Evolutionary conservation across 495 filamentous ascomycete species (phyloP), one percentile per base, ranked within the genome.

Genomic region (Aspergillus diversus): DNA sequence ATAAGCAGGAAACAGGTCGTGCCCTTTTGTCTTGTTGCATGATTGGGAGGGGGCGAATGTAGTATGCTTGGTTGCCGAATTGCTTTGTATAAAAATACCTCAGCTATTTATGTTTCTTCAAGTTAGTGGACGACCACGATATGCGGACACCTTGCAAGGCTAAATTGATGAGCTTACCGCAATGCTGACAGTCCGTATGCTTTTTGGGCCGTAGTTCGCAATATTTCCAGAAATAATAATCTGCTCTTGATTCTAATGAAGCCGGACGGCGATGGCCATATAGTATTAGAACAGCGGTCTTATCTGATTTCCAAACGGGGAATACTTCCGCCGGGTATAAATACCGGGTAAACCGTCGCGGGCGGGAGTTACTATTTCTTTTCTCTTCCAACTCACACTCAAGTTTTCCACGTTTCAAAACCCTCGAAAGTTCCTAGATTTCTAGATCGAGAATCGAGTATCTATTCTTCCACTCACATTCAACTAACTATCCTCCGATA

Each of bases 1-100:
- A 92, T 48, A 86, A 77, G 71, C 89, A 92, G 51, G 84, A 74
- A 49, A 86, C 74, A 34, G 69, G 65, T 53, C 47, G 58, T 21
- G 64, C 33, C 66, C 71, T 69, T 47, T 58, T 47, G 39, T 34
- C 53, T 33, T 53, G 17, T 15, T 55, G 55, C 33, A 60, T 53
- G 37, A 16, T 33, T 42, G 51, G 31, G n/a, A 50, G 52, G 9
- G 55, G 39, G 55, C 21, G 21, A 27, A 27, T 27, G 21, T 27
- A 27, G 21, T 27, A 27, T 27, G 21, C 21, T 27, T 27, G 21
- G 21, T 2, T 27, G 21, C 2, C 21, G 21, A 27, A 27, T 27
- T 27, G 2, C 21, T 27, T 27, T 27, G 21, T 27, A 27, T 27
- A 27, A 27, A 27, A 27, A 27, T 27, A 27, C 21, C 21, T 27